These are phyloP conservation scores for Podaxis sp. DNA, from an alignment of 768 basidiomycete species.

Conservation along the genomic window DNA sequence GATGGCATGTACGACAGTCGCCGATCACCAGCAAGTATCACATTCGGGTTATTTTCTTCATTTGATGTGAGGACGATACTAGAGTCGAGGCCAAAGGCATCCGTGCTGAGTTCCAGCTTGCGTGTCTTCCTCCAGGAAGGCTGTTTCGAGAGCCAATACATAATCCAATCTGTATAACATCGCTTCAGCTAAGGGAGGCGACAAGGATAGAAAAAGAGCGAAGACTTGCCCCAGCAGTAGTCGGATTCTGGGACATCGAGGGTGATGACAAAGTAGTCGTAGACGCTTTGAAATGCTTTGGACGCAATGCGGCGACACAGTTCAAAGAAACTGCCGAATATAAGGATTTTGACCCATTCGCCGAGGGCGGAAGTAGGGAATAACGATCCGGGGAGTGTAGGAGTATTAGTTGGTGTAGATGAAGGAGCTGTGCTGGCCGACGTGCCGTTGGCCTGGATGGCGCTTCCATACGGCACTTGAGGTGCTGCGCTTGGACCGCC, in stretches of 20 bases:
- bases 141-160: slow-evolving; percentile 66
- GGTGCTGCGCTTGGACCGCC: background rate
- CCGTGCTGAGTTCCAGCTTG: slow-evolving; percentile 51
- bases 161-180: slow-evolving; percentile 57
- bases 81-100: slow-evolving; percentile 33
- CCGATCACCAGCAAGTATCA: slow-evolving; percentile 25
- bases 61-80: slow-evolving; percentile 34
- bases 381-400: slow-evolving; percentile 42
- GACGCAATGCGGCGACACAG: slow-evolving; percentile 48
- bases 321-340: slow-evolving; percentile 64
- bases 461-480: background rate
- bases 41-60: slow-evolving; percentile 27
- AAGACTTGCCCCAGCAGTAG: slow-evolving; percentile 48
- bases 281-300: slow-evolving; percentile 40
- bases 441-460: background rate
- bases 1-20: slow-evolving; percentile 47
- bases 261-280: slow-evolving; percentile 60
- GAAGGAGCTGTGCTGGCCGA: background rate
- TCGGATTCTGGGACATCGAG: slow-evolving; percentile 62
- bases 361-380: slow-evolving; percentile 54
- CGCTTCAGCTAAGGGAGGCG: background rate
- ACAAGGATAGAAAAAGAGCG: background rate
- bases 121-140: slow-evolving; percentile 58
- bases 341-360: slow-evolving; percentile 65
- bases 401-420: slow-evolving; percentile 19